Conservation (phyloP, 192 early-diverging fungal genomes). For the Mycoemilia scoparia region DNA sequence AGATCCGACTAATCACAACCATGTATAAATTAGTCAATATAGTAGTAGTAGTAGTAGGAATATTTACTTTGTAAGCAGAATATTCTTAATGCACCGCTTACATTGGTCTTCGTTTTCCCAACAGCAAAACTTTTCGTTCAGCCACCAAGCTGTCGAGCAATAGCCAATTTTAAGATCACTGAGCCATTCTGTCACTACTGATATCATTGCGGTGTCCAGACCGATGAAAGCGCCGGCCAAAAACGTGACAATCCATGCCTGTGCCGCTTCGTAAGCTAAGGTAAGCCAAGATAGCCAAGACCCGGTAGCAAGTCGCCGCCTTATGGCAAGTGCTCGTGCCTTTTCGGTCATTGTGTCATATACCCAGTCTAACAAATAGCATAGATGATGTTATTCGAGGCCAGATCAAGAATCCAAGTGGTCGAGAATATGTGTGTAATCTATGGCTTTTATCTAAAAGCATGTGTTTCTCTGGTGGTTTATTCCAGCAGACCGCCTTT, state of each 20-base stretch:
- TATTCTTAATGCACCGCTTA: too few relatives aligned
- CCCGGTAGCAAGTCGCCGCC: too few relatives aligned
- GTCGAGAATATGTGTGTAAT: too few relatives aligned
- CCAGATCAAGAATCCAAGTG: too few relatives aligned
- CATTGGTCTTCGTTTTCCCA: conserved; percentile 29
- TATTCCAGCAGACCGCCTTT: too few relatives aligned
- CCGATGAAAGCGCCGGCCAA: conserved; percentile 67
- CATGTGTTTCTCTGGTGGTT: too few relatives aligned
- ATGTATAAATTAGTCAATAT: conserved; percentile 21
- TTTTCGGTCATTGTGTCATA: too few relatives aligned
- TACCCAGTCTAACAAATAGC: too few relatives aligned
- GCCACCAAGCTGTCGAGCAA: conserved; percentile 68
- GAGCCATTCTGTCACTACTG: conserved; percentile 80
- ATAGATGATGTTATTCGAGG: too few relatives aligned
- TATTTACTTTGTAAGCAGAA: neutral
- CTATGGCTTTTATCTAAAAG: too few relatives aligned
- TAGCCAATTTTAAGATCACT: conserved; percentile 74
- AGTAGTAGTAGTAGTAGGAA: conserved; percentile 3
- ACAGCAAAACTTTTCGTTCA: conserved; percentile 88
- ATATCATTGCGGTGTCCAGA: conserved; percentile 69
- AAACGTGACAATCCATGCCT: conserved; percentile 73
- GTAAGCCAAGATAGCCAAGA: conserved; percentile 3
- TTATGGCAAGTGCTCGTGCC: too few relatives aligned
- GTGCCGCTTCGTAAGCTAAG: conserved; percentile 48
- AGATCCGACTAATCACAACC: too few relatives aligned